Percentiles rank a stretch among this genome's conserved stretches.
Conservation (phyloP, 768 basidiomycete genomes). For the Mycena maculata region DNA sequence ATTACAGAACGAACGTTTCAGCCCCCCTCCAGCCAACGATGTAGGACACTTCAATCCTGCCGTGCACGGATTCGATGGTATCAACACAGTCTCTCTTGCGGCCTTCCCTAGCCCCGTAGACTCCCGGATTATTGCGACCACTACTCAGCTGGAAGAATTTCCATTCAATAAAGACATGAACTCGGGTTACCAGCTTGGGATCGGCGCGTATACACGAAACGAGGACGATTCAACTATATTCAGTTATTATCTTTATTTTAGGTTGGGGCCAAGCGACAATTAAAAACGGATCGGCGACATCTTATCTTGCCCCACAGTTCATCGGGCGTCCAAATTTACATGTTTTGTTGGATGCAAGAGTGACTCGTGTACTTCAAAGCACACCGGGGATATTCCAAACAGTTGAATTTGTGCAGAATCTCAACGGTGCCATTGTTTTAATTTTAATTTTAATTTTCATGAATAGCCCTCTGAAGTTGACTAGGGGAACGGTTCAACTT, state of each 20-base stretch:
- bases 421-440: neutral
- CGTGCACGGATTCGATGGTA: constrained; percentile 42
- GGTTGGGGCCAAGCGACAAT: constrained; percentile 38
- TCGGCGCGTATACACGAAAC: constrained; percentile 37
- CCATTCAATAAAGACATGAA: constrained; percentile 39
- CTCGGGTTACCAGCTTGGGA: constrained; percentile 44
- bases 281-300: constrained; percentile 36
- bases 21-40: constrained; percentile 43
- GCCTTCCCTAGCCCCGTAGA: constrained; percentile 39
- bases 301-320: constrained; percentile 39
- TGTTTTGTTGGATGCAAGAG: constrained; percentile 37
- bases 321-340: constrained; percentile 40
- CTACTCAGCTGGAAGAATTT: constrained; percentile 32
- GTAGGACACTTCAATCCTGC: constrained; percentile 41
- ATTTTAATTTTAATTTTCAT: too few species aligned
- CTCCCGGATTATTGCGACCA: constrained; percentile 38
- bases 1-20: constrained; percentile 43
- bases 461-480: neutral
- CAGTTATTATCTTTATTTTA: constrained; percentile 19
- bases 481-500: neutral
- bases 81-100: constrained; percentile 37
- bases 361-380: constrained; percentile 24
- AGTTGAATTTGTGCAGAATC: constrained; percentile 35
- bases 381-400: constrained; percentile 21
- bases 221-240: neutral